These are phyloP conservation scores for Saturnispora zaruensis DNA, from an alignment of 805 yeast species.

Conservation along the genomic window DNA sequence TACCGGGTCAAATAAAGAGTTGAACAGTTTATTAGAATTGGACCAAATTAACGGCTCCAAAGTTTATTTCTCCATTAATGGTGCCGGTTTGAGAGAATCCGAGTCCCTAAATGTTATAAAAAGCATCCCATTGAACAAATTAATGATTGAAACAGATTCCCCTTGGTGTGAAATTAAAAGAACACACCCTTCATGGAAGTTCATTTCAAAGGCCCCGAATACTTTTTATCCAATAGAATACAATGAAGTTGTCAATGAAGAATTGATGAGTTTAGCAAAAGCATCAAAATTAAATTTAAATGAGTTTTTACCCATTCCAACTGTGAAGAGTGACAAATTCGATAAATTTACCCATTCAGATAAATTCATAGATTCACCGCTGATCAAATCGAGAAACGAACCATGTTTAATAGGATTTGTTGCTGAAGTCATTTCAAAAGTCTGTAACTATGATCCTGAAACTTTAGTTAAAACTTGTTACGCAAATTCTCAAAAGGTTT, in stretches of 20 bases:
- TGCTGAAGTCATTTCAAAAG: constrained; percentile 55
- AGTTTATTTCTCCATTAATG: constrained; percentile 77
- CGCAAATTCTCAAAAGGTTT: constrained; percentile 41
- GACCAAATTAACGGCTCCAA: constrained; percentile 30
- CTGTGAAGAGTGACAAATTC: constrained; percentile 50
- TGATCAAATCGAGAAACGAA: constrained; percentile 83
- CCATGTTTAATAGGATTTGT: constrained; percentile 81
- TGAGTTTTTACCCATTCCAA: constrained; percentile 50
- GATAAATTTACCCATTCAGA: constrained; percentile 25
- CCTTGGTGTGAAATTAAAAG: constrained; percentile 97
- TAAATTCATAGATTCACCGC: constrained; percentile 29
- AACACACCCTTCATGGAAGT: constrained; percentile 65
- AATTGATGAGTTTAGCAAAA: constrained; percentile 4
- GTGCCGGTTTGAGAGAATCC: constrained; percentile 79
- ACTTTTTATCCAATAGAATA: constrained; percentile 40
- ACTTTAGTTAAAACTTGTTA: constrained; percentile 43
- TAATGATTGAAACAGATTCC: constrained; percentile 89
- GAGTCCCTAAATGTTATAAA: constrained; percentile 63
- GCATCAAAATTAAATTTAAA: constrained; percentile 25
- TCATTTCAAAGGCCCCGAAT: constrained; percentile 48
- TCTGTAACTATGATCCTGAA: constrained; percentile 36
- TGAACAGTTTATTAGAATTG: constrained; percentile 40
- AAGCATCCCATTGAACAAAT: constrained; percentile 56
- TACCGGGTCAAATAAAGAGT: constrained; percentile 70
- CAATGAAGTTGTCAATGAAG: constrained; percentile 7